Conservation (phyloP, 2,329 filamentous ascomycete species). For the Venturia asperata region DNA sequence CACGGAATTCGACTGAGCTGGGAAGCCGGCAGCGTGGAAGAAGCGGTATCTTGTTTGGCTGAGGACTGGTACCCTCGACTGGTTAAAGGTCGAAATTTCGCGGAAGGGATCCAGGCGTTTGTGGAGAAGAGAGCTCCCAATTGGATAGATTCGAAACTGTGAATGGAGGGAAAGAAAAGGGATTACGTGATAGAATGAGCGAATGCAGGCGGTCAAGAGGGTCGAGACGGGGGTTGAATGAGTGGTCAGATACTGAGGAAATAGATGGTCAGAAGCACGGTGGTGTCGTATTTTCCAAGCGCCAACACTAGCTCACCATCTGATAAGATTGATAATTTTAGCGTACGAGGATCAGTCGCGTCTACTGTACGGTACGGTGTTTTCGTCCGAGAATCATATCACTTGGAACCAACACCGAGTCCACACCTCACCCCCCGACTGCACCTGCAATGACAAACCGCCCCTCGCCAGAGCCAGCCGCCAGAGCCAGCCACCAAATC, state of each 20-base stretch:
- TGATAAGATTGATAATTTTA: constrained; percentile 11
- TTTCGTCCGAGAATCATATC: not conserved
- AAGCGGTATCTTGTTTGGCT: constrained; percentile 42
- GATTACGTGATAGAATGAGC: not conserved
- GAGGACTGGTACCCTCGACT: constrained; percentile 54
- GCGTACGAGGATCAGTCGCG: not conserved
- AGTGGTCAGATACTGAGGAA: not conserved
- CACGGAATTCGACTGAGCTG: constrained; percentile 23
- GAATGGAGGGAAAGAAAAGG: not conserved
- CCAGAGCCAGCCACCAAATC: not conserved
- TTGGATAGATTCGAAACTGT: constrained; percentile 50
- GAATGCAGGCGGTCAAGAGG: no score
- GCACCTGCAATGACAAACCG: no score
- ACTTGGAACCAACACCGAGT: not conserved
- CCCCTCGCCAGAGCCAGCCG: no score
- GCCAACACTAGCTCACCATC: not conserved
- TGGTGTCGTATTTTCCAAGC: no score
- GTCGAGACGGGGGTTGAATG: not conserved
- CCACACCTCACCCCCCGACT: not conserved
- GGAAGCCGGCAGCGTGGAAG: constrained; percentile 23
- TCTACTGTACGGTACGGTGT: not conserved
- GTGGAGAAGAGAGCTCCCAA: constrained; percentile 64
- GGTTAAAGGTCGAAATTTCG: constrained; percentile 62
- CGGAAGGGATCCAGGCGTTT: constrained; percentile 67
- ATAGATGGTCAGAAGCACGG: not conserved